Percentiles rank a stretch among this genome's conserved stretches.
phyloP scores from a whole-genome alignment of 179 eudicot genomes.

The Beta corolliflora region DNA sequence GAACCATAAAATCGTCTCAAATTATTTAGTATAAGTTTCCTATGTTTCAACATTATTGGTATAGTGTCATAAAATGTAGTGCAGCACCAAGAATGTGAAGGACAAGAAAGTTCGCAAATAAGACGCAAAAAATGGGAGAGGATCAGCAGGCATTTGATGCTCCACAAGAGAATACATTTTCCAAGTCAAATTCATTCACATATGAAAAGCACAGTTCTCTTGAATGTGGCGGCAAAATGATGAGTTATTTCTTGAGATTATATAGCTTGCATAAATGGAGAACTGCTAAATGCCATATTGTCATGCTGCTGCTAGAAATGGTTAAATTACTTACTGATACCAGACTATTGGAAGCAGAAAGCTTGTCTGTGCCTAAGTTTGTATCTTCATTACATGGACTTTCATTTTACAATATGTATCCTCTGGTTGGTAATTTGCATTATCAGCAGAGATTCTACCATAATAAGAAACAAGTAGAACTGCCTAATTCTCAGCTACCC shows the following conservation, averaged over 20 bases:
- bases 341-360: too few species aligned
- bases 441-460: background rate
- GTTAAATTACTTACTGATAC: too few species aligned
- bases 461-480: background rate
- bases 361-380: background rate
- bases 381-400: background rate
- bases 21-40: background rate
- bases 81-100: background rate
- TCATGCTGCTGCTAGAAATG: background rate
- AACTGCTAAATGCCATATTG: background rate
- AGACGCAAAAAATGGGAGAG: background rate
- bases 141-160: conserved; percentile 5
- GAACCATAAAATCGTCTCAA: background rate
- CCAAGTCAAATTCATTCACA: background rate
- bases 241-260: background rate
- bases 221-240: background rate
- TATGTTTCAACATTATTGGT: background rate
- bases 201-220: background rate
- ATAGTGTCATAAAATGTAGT: background rate
- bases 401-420: background rate
- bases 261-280: background rate
- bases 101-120: background rate
- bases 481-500: background rate
- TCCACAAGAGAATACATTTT: background rate
- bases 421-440: background rate